Evolutionary conservation across 305 asterid species (phyloP).

Genomic region (Euphrasia arctica): DNA sequence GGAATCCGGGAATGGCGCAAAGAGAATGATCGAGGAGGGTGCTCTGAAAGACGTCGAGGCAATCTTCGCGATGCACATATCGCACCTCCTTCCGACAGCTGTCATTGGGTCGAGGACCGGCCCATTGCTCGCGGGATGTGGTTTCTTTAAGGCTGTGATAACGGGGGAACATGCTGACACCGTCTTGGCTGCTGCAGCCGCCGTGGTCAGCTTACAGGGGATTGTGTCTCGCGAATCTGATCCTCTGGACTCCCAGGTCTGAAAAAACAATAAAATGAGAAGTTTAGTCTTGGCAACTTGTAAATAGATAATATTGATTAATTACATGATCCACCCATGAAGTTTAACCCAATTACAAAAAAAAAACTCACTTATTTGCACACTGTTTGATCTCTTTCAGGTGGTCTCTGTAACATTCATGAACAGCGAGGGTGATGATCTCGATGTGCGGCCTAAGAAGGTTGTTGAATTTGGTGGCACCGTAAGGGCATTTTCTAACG

Average conservation of each 20-base stretch:
- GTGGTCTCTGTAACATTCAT: slow-evolving; percentile 87
- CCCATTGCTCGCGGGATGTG: slow-evolving; percentile 87
- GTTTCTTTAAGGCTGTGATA: slow-evolving; percentile 74
- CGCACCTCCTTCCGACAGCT: slow-evolving; percentile 60
- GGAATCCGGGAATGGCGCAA: slow-evolving; percentile 93
- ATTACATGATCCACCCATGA: neutral
- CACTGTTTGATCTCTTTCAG: slow-evolving; percentile 29
- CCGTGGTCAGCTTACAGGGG: slow-evolving; percentile 77
- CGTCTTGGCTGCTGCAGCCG: slow-evolving; percentile 80
- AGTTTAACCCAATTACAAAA: neutral
- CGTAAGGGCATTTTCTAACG: slow-evolving; percentile 70
- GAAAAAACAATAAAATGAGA: neutral
- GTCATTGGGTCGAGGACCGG: slow-evolving; percentile 83
- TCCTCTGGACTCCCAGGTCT: slow-evolving; percentile 87
- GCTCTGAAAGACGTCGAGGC: slow-evolving; percentile 73
- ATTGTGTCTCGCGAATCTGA: slow-evolving; percentile 89
- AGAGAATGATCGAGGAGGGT: slow-evolving; percentile 68
- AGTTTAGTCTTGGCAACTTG: no score
- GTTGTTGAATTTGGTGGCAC: slow-evolving; percentile 77
- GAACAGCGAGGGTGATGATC: slow-evolving; percentile 47
- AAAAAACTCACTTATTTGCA: no score
- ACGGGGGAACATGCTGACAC: slow-evolving; percentile 39
- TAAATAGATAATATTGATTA: no score
- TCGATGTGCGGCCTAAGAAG: slow-evolving; percentile 37
- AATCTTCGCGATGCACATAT: slow-evolving; percentile 71